Evolutionary conservation across 2,329 filamentous ascomycete species (phyloP), one percentile per base, ranked within the genome.

Genomic region (Cercospora janseana): DNA sequence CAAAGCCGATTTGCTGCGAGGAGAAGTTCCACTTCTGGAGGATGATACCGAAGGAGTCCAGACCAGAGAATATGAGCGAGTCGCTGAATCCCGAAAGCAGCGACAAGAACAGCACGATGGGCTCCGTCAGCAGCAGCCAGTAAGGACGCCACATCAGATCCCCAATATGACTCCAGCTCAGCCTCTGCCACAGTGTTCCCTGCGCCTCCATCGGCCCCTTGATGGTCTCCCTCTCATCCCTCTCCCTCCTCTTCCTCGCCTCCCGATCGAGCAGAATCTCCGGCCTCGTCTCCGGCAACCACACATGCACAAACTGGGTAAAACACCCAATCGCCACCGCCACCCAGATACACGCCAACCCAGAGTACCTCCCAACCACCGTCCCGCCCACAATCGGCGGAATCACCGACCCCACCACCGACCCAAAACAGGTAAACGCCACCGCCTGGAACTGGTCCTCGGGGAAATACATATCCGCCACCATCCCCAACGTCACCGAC

Each of bases 321-420:
- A 80, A 76, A 6, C 71, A 84, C 13, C 88, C 87, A 46, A 92
- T 82, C 59, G 91, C 89, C 56, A 92, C 79, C 68, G 91, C 87
- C 52, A 92, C 86, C 88, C 88, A 93, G 66, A 92, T 90, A 47
- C 78, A 81, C 85, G 85, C 90, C 57, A 79, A 78, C 87, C 87
- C 93, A 16, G 80, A 64, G 4, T 83, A 77, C 55, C 62, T 63
- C 13, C 56, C 37, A 29, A 59, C 57, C 45, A 68, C 62, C 53
- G 64, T 64, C 18, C 65, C 65, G 15, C 64, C 65, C 10, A 60
- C 51, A 41, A 69, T 63, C 1, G 66, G 65, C 12, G 60, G 65
- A 21, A 69, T 52, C 4, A 67, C 62, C 4, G 60, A 62, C 6
- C 66, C 66, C 18, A 58, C 57, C 12, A 64, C 61, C 4, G 66